A percentile compares a stretch with the other conserved stretches of the same genome.
Evolutionary conservation across 352 stramenopile genomes (phyloP).

Genomic region (Phytopythium delawarense): DNA sequence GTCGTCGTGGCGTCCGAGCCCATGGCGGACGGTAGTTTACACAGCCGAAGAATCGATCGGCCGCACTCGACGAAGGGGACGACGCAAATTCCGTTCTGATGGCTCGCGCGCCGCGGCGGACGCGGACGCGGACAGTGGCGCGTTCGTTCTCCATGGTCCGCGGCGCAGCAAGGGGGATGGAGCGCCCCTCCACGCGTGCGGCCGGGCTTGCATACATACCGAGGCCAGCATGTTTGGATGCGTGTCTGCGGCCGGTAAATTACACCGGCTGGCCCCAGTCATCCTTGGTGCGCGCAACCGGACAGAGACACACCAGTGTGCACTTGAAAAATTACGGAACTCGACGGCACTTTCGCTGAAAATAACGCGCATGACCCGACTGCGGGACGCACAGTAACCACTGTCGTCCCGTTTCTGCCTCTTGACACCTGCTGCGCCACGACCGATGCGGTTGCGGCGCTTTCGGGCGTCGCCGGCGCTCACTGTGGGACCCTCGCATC

Average conservation of each 20-base stretch:
- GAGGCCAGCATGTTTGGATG: too few relatives aligned
- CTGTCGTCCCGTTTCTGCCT: not conserved
- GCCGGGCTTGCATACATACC: not conserved
- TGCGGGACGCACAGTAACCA: not conserved
- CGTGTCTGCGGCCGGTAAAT: not conserved
- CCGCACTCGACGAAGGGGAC: not conserved
- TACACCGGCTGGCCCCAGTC: not conserved
- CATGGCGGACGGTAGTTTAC: conserved; percentile 2
- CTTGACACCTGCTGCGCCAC: conserved; percentile 4
- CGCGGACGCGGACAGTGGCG: not conserved
- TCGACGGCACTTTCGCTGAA: not conserved
- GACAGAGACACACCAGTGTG: not conserved
- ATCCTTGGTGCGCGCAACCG: conserved; percentile 1
- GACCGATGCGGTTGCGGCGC: conserved; percentile 5
- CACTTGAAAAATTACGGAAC: not conserved
- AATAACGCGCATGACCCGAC: not conserved
- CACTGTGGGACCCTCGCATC: not conserved
- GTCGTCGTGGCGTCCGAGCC: too few relatives aligned
- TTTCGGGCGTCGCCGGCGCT: not conserved
- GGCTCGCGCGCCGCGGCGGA: not conserved
- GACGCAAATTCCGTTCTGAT: conserved; percentile 3
- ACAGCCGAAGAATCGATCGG: not conserved
- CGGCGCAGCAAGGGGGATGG: too few relatives aligned
- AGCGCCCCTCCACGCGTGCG: not conserved
- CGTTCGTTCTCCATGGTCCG: not conserved